Percentiles rank a stretch among this genome's conserved stretches.
These are phyloP conservation scores for Fusarium coicis DNA, from an alignment of 2,329 filamentous ascomycete species.

Conservation along the genomic window DNA sequence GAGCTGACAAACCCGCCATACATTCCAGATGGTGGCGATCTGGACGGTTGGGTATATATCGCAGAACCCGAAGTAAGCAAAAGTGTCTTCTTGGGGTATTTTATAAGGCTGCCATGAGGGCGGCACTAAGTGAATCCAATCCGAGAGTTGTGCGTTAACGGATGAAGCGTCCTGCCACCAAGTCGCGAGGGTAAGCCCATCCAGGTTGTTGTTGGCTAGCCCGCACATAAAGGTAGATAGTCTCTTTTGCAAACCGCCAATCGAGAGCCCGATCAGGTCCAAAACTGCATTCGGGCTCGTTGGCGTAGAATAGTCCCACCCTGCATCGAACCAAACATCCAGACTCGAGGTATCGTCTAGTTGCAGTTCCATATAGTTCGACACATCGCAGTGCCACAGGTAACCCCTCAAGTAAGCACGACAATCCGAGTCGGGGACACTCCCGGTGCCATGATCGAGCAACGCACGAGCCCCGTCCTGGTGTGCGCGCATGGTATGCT, in stretches of 20 bases:
- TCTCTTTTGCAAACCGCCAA: background rate
- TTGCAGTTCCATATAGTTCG: background rate
- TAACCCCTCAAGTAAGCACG: background rate
- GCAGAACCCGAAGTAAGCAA: background rate
- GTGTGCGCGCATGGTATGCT: background rate
- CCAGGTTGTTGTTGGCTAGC: background rate
- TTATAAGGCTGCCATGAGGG: background rate
- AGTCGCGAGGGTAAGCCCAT: background rate
- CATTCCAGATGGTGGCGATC: background rate
- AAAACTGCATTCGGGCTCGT: background rate
- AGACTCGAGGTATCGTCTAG: background rate
- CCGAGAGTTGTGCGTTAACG: background rate
- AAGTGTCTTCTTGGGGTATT: background rate
- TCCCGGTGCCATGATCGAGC: background rate
- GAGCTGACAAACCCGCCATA: background rate
- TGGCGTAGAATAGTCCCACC: background rate
- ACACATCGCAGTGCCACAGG: background rate
- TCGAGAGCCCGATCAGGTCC: background rate
- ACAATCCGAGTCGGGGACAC: background rate
- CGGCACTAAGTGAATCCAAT: background rate
- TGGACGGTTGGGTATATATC: background rate
- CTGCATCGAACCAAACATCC: background rate
- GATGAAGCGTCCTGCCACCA: background rate
- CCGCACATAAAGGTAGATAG: background rate
- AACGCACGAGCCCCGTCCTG: background rate